phyloP scores from a whole-genome alignment of 768 basidiomycete genomes.

The Trametes punicea region DNA sequence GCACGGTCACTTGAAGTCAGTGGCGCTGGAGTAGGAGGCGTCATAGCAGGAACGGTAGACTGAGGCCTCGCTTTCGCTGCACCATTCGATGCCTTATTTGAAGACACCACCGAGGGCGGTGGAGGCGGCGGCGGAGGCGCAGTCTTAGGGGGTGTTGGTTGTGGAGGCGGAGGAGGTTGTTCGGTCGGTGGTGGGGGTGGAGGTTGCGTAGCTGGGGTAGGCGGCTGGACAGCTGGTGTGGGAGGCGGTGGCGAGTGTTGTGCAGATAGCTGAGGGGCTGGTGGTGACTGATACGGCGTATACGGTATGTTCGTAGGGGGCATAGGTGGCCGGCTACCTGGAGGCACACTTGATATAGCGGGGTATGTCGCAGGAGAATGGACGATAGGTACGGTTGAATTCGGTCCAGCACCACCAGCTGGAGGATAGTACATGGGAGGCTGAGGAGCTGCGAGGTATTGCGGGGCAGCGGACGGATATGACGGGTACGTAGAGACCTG shows the following conservation, averaged over 20 bases:
- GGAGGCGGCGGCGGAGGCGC: not conserved
- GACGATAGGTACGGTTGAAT: not conserved
- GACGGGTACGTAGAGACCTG: slow-evolving; percentile 1
- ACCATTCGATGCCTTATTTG: not conserved
- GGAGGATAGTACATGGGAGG: slow-evolving; percentile 1
- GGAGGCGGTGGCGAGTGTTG: not conserved
- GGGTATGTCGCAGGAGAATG: not conserved
- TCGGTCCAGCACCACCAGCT: not conserved
- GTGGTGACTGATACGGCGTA: not conserved
- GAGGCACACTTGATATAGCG: not conserved
- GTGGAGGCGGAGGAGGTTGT: not conserved
- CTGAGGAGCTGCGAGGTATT: not conserved
- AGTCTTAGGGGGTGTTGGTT: not conserved
- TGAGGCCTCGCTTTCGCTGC: not conserved
- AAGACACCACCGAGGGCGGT: not conserved
- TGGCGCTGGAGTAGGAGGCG: not conserved
- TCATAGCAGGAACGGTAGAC: not conserved
- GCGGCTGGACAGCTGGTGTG: not conserved
- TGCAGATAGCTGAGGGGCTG: not conserved
- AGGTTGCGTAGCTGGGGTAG: not conserved
- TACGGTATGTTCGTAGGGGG: not conserved
- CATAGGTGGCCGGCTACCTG: not conserved
- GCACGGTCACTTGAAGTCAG: not conserved
- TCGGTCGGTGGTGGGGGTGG: not conserved
- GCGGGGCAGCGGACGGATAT: not conserved